Conservation (phyloP, 2,329 filamentous ascomycete species). For the Aureobasidium sp. region DNA sequence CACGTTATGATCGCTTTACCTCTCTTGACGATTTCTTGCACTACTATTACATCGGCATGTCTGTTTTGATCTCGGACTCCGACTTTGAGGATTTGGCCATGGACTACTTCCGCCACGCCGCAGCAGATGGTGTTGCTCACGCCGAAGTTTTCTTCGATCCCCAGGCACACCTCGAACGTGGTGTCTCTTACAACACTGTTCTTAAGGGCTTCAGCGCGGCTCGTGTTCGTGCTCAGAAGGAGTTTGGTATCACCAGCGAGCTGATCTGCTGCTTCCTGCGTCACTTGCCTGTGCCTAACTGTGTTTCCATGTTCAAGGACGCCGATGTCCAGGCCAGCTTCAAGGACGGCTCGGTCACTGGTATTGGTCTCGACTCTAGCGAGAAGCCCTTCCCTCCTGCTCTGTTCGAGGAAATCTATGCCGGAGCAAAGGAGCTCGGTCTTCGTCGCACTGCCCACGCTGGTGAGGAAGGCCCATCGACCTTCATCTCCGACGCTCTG, state of each 20-base stretch:
- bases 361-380: slow-evolving; percentile 61
- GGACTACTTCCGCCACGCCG: slow-evolving; percentile 59
- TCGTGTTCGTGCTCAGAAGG: slow-evolving; percentile 48
- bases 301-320: slow-evolving; percentile 37
- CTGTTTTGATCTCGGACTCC: slow-evolving; percentile 52
- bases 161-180: slow-evolving; percentile 60
- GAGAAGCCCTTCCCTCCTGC: slow-evolving; percentile 37
- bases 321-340: slow-evolving; percentile 36
- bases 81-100: slow-evolving; percentile 68
- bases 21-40: slow-evolving; percentile 69
- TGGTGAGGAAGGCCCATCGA: slow-evolving; percentile 63
- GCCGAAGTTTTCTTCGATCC: slow-evolving; percentile 77
- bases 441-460: slow-evolving; percentile 63
- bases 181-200: slow-evolving; percentile 54
- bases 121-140: slow-evolving; percentile 57
- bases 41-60: slow-evolving; percentile 72
- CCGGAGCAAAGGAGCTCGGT: slow-evolving; percentile 41
- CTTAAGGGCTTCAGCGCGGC: slow-evolving; percentile 55
- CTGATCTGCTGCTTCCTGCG: slow-evolving; percentile 66
- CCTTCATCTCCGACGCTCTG: slow-evolving; percentile 56
- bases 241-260: slow-evolving; percentile 56
- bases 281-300: slow-evolving; percentile 55
- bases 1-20: slow-evolving; percentile 58
- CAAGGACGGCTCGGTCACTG: slow-evolving; percentile 45
- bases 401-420: slow-evolving; percentile 55